These are phyloP conservation scores for Trichoderma brevicompactum DNA, from an alignment of 2,329 filamentous ascomycete species.

Conservation along the genomic window DNA sequence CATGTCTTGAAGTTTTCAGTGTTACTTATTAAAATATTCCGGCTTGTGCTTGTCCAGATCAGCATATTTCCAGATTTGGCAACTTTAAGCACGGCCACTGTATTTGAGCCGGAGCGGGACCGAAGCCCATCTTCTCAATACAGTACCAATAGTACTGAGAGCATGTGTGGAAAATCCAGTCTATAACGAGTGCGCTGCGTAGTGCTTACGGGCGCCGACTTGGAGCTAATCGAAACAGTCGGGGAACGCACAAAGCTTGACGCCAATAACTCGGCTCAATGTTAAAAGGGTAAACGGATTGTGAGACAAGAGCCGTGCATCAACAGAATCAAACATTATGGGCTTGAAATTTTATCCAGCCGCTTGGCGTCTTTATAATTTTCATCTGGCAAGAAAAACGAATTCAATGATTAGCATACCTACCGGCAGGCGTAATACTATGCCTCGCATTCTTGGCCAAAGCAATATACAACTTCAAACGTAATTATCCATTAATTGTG, in stretches of 20 bases:
- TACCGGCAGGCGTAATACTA: no score
- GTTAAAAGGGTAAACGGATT: neutral
- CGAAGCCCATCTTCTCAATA: neutral
- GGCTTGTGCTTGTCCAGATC: neutral
- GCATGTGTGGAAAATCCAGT: neutral
- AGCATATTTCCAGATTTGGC: neutral
- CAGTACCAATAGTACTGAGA: neutral
- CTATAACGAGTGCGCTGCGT: neutral
- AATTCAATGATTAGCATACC: no score
- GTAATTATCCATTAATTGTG: no score
- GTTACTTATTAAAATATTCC: neutral
- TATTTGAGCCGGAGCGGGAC: neutral
- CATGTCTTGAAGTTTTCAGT: neutral
- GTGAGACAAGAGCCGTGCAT: no score
- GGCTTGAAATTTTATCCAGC: no score
- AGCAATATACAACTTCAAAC: no score
- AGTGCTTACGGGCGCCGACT: neutral
- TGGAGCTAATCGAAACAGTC: neutral
- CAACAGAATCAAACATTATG: no score
- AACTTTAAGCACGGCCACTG: neutral
- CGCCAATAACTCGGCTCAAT: neutral
- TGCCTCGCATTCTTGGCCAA: no score
- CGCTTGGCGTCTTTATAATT: no score
- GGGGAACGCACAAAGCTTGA: neutral
- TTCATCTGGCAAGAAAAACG: no score